A percentile compares a stretch with the other conserved stretches of the same genome.
Evolutionary conservation across 2,329 filamentous ascomycete species (phyloP).

Genomic region (Penicillium sp.): DNA sequence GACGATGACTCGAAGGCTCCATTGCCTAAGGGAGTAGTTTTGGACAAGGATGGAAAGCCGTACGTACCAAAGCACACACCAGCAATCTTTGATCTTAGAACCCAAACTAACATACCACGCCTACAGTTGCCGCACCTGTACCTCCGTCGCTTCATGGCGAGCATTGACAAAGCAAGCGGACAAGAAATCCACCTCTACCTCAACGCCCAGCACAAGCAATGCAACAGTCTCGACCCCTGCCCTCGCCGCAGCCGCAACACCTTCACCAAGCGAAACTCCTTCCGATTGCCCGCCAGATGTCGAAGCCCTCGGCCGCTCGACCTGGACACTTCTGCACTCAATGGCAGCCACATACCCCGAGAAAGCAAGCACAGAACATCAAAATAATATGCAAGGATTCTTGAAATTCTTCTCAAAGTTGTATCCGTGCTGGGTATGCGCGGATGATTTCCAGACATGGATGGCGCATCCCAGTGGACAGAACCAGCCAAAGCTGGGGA

Average conservation of each 20-base stretch:
- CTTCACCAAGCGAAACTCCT: conserved; percentile 38
- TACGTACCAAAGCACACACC: conserved; percentile 27
- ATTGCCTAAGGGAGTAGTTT: conserved; percentile 50
- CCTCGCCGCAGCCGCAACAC: conserved; percentile 34
- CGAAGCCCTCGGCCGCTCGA: conserved; percentile 78
- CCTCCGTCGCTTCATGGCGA: conserved; percentile 50
- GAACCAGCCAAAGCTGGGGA: conserved; percentile 65
- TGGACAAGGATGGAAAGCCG: conserved; percentile 55
- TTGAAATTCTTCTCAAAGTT: conserved; percentile 78
- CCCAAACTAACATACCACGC: not conserved
- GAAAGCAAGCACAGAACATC: conserved; percentile 66
- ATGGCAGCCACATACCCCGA: conserved; percentile 86
- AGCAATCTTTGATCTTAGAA: not conserved
- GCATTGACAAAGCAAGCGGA: conserved; percentile 45
- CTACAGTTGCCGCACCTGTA: conserved; percentile 51
- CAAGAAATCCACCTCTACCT: conserved; percentile 17
- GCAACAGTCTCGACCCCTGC: conserved; percentile 37
- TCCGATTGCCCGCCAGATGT: conserved; percentile 88
- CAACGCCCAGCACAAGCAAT: conserved; percentile 23
- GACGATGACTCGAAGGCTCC: conserved; percentile 31
- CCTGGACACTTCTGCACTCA: conserved; percentile 92
- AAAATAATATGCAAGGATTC: conserved; percentile 76
- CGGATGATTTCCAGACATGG: conserved; percentile 85
- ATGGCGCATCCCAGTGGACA: conserved; percentile 60
- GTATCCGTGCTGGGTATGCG: conserved; percentile 96